Base-by-base conservation (phyloP, 140 eudicot species). In the Ambrosia hybrid region DNA sequence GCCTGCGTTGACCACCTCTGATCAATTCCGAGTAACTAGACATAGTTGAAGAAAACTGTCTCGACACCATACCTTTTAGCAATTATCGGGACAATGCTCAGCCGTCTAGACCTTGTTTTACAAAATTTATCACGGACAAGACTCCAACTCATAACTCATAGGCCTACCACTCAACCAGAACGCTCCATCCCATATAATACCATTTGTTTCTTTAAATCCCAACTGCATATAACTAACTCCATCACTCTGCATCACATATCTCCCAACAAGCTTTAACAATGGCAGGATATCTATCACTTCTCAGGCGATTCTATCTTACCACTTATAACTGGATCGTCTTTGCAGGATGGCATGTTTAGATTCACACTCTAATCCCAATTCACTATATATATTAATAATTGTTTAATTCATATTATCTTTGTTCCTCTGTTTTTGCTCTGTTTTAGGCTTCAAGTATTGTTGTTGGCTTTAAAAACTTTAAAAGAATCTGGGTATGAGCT, bases 261-360 rank as follows among this genome's bases (percentile, higher is more conserved):
- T 43, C 45, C 10, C 13, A 57, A 34, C 30, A 15, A 12, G 13
- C 41, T 36, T 55, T 65, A 62, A 46, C 39, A 66, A 52, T 78
- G 76, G 83, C 95, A 51, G 91, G 83, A 45, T 48, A 62, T 63
- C 75, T 73, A 34, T 79, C 91, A 6, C 26, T 79, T 58, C 67
- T 91, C 14, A 76, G 73, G 59, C 86, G 96, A 60, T 52, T 79
- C 13, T 88, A 91, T 80, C 91, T 92, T 56, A 67, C 85, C 33
- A 33, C 82, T 49, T 89, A 92, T 80, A 92, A 92, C 66, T 92
- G 96, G 96, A 67, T 82, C 14, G 87, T 92, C 59, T 86, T 87
- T 56, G 55, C 82, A 17, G 98, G 98, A 73, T 92, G 96, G 98
- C 70, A 79, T 45, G 70, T 79, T 45, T 61, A 7, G 41, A 41